Percentiles rank a stretch among this genome's conserved stretches.
Conservation (phyloP, 805 yeast genomes). For the Saccharomycopsis schoenii region DNA sequence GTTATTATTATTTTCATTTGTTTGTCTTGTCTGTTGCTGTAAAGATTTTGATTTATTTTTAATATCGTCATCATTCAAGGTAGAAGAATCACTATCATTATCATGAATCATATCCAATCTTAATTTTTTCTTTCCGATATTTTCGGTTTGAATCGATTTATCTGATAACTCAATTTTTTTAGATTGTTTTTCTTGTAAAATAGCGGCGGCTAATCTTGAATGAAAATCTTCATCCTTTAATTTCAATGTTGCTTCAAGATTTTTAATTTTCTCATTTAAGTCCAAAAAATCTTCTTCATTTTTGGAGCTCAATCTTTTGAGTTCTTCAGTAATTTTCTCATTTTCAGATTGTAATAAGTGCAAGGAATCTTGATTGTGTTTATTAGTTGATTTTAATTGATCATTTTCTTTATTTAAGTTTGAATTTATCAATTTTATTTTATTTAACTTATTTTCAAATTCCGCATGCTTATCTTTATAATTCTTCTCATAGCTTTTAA, state of each 20-base stretch:
- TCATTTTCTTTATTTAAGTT: slow-evolving; percentile 9
- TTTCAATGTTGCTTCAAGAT: slow-evolving; percentile 2
- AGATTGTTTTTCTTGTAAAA: slow-evolving; percentile 2
- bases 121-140: background rate
- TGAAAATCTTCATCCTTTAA: slow-evolving; percentile 8
- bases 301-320: background rate
- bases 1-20: background rate
- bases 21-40: background rate
- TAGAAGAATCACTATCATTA: slow-evolving; percentile 18
- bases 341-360: slow-evolving; percentile 20
- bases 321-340: slow-evolving; percentile 1
- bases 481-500: slow-evolving; percentile 13
- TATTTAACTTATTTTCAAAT: slow-evolving; percentile 6
- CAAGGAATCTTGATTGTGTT: slow-evolving; percentile 21
- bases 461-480: slow-evolving; percentile 11
- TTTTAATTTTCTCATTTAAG: slow-evolving; percentile 8
- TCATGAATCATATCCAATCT: slow-evolving; percentile 2
- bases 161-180: slow-evolving; percentile 1
- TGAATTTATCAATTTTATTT: slow-evolving; percentile 5
- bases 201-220: background rate
- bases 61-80: slow-evolving; percentile 17
- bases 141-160: slow-evolving; percentile 14
- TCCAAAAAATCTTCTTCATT: background rate
- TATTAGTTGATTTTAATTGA: background rate
- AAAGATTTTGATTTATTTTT: background rate